Base-by-base conservation (phyloP, 208 protist species). In the Leishmania aethiopica region DNA sequence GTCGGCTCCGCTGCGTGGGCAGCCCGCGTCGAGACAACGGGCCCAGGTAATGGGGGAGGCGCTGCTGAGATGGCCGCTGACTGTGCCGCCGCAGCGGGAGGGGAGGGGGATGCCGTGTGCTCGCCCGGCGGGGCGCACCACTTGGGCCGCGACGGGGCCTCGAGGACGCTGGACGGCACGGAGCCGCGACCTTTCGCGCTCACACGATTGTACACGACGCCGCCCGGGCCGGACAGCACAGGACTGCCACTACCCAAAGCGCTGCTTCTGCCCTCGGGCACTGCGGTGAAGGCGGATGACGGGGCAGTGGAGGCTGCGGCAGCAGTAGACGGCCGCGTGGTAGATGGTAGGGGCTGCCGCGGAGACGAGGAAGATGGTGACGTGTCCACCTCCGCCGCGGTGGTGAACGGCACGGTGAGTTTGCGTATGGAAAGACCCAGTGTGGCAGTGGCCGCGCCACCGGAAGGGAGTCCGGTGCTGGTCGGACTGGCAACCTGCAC, bases 191-290 rank as follows among this genome's bases (percentile, higher is more conserved):
- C 78, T 19, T 80, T 78, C 13, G 67, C 67, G 35, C 74, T 77
- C 62, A 86, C 73, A 51, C 82, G 82, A 37, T 79, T 86, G 82
- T 82, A 86, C 8, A 40, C 51, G 28, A 75, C n/a, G 53, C 77
- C 15, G 15, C 77, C 59, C 77, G 77, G 62, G 37, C 47, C 77
- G 19, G 45, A 80, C 51, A 66, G 62, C n/a, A 42, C 55, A 25
- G 78, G 49, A 8, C 35, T 66, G 47, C 66, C 77, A n/a, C 8
- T n/a, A 17, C 37, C 35, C 32, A 55, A 47, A 45, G 22, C 74
- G 37, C 32, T 66, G 22, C 25, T 19, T 45, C 37, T n/a, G 57
- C 11, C 40, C 15, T 42, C 57, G 11, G 32, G 45, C 73, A 62
- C 19, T 47, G 73, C 71, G 11, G 71, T 37, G 10, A 25, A 59